Conservation (phyloP, 495 filamentous ascomycete species). For the Aspergillus ostianus region DNA sequence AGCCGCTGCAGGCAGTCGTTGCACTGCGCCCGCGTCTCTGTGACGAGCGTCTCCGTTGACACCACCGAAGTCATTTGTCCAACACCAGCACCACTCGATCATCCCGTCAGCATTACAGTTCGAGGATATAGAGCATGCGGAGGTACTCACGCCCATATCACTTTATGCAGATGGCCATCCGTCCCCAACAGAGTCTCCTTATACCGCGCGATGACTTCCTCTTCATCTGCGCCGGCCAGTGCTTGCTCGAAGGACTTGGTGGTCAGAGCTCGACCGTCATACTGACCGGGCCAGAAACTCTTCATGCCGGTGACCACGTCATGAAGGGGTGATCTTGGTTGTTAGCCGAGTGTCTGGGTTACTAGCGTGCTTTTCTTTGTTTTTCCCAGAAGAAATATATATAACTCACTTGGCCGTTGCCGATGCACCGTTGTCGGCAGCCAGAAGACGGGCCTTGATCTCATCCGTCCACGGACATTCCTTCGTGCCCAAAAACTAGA, state of each 20-base stretch:
- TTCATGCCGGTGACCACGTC: background rate
- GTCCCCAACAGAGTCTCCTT: background rate
- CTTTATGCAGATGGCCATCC: background rate
- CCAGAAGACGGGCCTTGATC: background rate
- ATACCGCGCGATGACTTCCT: background rate
- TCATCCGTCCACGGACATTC: background rate
- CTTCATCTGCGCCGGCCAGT: background rate
- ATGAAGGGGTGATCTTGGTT: background rate
- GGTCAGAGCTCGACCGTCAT: slow-evolving; percentile 1
- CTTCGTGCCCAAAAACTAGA: background rate
- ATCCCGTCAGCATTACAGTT: background rate
- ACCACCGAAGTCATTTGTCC: background rate
- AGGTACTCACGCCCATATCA: slow-evolving; percentile 1
- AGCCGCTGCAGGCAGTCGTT: background rate
- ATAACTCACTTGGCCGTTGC: background rate
- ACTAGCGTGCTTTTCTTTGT: no score
- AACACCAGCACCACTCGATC: background rate
- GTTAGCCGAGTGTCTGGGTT: background rate
- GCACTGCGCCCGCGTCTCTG: background rate
- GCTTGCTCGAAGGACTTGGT: background rate
- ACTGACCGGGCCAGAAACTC: background rate
- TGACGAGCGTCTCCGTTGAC: background rate
- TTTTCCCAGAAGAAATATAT: no score
- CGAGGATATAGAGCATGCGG: background rate
- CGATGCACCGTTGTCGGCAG: background rate